Percentiles rank a stretch among this genome's conserved stretches.
These are phyloP conservation scores for Fusarium brevicatenulatum DNA, from an alignment of 2,329 filamentous ascomycete species.

Conservation along the genomic window DNA sequence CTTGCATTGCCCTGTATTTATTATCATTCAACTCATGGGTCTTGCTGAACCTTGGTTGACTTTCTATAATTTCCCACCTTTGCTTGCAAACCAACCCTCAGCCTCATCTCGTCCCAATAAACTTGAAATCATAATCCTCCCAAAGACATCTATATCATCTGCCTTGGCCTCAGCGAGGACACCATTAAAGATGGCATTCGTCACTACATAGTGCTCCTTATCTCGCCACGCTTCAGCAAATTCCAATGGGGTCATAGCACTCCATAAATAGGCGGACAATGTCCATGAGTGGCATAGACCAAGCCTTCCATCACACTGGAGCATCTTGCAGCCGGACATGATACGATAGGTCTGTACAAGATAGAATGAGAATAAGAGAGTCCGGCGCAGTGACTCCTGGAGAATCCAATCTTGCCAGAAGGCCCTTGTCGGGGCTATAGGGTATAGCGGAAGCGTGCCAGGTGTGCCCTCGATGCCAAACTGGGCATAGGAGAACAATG, in stretches of 20 bases:
- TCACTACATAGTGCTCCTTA: conserved; percentile 50
- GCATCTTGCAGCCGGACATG: conserved; percentile 42
- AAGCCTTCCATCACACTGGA: conserved; percentile 46
- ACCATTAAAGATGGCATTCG: conserved; percentile 41
- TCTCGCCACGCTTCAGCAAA: conserved; percentile 53
- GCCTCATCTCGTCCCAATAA: conserved; percentile 48
- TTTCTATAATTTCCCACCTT: conserved; percentile 31
- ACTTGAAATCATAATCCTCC: conserved; percentile 49
- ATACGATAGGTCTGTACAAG: conserved; percentile 53
- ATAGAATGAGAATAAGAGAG: conserved; percentile 60
- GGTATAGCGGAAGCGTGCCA: conserved; percentile 44
- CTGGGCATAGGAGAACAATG: conserved; percentile 47
- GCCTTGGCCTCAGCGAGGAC: conserved; percentile 51
- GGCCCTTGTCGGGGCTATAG: conserved; percentile 53
- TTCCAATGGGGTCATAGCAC: conserved; percentile 48
- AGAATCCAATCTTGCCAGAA: conserved; percentile 65
- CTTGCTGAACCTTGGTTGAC: not conserved
- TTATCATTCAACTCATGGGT: not conserved
- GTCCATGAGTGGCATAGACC: conserved; percentile 53
- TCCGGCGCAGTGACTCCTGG: conserved; percentile 64
- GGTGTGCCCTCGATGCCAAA: conserved; percentile 43
- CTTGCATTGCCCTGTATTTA: not conserved
- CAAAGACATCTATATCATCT: conserved; percentile 57
- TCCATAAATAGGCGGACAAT: conserved; percentile 52
- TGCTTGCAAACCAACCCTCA: conserved; percentile 48